Evolutionary conservation across 192 early-diverging fungal species (phyloP).

Genomic region (Tieghemiomyces parasiticus): DNA sequence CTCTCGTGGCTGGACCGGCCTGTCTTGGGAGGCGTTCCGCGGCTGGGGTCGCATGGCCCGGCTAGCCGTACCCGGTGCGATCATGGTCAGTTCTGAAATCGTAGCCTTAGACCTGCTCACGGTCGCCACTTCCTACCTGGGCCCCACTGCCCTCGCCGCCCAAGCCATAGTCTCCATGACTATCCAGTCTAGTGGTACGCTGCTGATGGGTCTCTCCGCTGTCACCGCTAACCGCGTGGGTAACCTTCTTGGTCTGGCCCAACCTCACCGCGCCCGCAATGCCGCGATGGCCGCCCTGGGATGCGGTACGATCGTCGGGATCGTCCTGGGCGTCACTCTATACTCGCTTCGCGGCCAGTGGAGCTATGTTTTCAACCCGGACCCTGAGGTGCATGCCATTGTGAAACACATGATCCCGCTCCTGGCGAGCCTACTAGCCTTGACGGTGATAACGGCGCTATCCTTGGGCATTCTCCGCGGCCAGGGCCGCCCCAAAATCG

Average conservation of each 20-base stretch:
- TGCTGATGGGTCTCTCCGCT: slow-evolving; percentile 59
- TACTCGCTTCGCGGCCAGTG: background rate
- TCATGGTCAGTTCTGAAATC: slow-evolving; percentile 66
- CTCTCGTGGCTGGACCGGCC: slow-evolving; percentile 55
- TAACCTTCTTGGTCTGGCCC: slow-evolving; percentile 37
- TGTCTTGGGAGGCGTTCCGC: slow-evolving; percentile 40
- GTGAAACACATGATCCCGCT: slow-evolving; percentile 5
- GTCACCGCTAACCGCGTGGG: slow-evolving; percentile 59
- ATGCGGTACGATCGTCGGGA: background rate
- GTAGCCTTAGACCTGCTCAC: slow-evolving; percentile 50
- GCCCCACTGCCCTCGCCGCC: slow-evolving; percentile 48
- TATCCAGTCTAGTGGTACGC: slow-evolving; percentile 35
- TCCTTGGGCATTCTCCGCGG: slow-evolving; percentile 48
- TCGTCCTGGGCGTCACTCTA: background rate
- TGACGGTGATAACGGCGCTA: background rate
- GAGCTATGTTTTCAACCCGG: background rate
- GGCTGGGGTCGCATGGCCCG: slow-evolving; percentile 35
- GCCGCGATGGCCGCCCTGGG: background rate
- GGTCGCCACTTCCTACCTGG: slow-evolving; percentile 49
- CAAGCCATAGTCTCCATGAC: slow-evolving; percentile 53
- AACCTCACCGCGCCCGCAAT: slow-evolving; percentile 20
- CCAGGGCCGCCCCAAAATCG: slow-evolving; percentile 57
- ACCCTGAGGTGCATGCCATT: background rate
- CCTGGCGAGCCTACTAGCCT: background rate
- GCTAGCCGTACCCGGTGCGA: slow-evolving; percentile 53